Evolutionary conservation across 495 filamentous ascomycete species (phyloP), one percentile per base, ranked within the genome.

Genomic region (Achaetomiella virescens): DNA sequence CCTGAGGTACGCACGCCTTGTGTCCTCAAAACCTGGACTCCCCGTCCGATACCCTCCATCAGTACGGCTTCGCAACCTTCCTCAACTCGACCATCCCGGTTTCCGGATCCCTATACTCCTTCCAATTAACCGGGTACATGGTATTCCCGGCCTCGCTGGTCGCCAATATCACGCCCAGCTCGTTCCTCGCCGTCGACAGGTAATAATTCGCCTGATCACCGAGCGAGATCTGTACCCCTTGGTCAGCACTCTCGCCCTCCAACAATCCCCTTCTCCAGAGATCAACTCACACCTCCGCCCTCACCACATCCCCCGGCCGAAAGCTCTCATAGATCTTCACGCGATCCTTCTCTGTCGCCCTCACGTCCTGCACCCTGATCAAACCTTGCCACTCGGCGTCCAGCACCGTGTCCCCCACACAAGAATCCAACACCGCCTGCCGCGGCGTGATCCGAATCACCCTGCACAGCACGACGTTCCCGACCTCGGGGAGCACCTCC

Each of bases 141-240:
- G 83, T 79, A 68, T 93, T 91, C 1, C 91, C 93, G 2, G 79
- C 81, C 68, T 95, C 91, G 64, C 90, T 95, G 62, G 79, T 84
- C 21, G 93, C 93, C 87, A 97, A 90, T 20, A 98, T 85, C 43
- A 98, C 92, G 20, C 93, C 93, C 36, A 95, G 76, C 69, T 95
- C 87, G 71, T 98, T 97, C 56, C 80, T 79, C 48, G 90, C 89
- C 7, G 93, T 98, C 33, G 83, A 86, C 15, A 96, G 75, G 70
- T 97, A 98, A 70, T 96, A 97, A 63, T 88, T 95, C 42, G 84
- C 83, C 71, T 96, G 90, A 71, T 98, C 93, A 20, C 93, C 93
- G 2, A 97, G 71, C 9, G 87, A 92, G 48, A 95, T 91, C 84
- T 86, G 37, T 41, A n/a, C 27, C 10, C 25, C 31, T 12, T 12